phyloP scores from a whole-genome alignment of 108 stramenopile genomes.

The Skeletonema potamos region DNA sequence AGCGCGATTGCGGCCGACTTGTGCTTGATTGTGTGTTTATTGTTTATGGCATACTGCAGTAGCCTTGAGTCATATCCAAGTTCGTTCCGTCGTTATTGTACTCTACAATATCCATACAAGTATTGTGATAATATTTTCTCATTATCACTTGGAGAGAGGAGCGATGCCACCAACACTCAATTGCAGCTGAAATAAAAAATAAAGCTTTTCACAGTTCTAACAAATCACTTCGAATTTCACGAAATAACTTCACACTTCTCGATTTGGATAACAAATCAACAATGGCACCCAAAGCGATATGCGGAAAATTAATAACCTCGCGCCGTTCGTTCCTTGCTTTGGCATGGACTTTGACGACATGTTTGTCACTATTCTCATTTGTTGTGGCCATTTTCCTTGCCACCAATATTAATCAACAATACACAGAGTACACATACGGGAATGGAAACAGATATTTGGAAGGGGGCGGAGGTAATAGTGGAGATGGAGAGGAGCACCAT shows the following conservation, averaged over 20 bases:
- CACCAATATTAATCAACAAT: slow-evolving; percentile 64
- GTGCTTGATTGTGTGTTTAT: too few species aligned
- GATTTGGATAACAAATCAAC: background rate
- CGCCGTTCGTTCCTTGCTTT: slow-evolving; percentile 76
- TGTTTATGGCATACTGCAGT: too few species aligned
- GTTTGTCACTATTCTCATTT: slow-evolving; percentile 69
- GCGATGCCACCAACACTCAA: too few species aligned
- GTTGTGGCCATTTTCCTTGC: slow-evolving; percentile 54
- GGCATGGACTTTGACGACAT: slow-evolving; percentile 76
- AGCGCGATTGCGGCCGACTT: too few species aligned
- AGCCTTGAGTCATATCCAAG: too few species aligned
- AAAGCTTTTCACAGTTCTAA: too few species aligned
- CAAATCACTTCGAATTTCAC: background rate
- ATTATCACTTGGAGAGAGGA: too few species aligned
- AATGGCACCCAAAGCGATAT: slow-evolving; percentile 58
- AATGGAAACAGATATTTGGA: slow-evolving; percentile 6
- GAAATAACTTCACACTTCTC: background rate
- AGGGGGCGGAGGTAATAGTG: slow-evolving; percentile 32
- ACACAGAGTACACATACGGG: slow-evolving; percentile 40
- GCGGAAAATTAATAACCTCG: slow-evolving; percentile 66
- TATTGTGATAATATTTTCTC: too few species aligned
- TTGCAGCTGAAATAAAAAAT: too few species aligned
- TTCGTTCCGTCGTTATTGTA: too few species aligned
- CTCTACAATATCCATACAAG: too few species aligned
- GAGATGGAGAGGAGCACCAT: slow-evolving; percentile 42